Conservation (phyloP, 805 yeast species). For the Candida orba region DNA sequence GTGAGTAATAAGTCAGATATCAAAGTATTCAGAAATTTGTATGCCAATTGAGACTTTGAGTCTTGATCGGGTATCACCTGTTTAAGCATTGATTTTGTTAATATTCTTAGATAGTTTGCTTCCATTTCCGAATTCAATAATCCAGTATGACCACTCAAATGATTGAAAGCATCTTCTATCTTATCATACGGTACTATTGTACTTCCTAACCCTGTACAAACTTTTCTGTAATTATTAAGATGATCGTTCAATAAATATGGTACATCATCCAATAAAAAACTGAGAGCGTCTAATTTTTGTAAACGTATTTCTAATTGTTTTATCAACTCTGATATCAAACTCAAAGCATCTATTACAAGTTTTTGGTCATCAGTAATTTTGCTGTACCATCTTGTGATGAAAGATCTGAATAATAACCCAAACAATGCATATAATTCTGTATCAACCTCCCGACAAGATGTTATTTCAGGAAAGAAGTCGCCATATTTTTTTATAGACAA, state of each 20-base stretch:
- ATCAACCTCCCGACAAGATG: slow-evolving; percentile 34
- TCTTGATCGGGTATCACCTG: slow-evolving; percentile 35
- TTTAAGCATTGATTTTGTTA: slow-evolving; percentile 30
- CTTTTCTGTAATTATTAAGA: slow-evolving; percentile 25
- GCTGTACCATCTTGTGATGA: slow-evolving; percentile 41
- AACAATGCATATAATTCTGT: slow-evolving; percentile 38
- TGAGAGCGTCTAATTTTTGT: slow-evolving; percentile 26
- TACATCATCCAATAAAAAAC: slow-evolving; percentile 36
- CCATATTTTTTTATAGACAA: slow-evolving; percentile 2
- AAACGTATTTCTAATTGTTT: slow-evolving; percentile 31
- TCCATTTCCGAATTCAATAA: slow-evolving; percentile 22
- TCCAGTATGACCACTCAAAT: slow-evolving; percentile 29
- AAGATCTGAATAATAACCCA: slow-evolving; percentile 39
- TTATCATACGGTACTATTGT: slow-evolving; percentile 26
- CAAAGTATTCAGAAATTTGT: slow-evolving; percentile 32
- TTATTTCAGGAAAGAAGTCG: slow-evolving; percentile 31
- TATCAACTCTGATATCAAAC: slow-evolving; percentile 32
- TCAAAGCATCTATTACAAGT: slow-evolving; percentile 34
- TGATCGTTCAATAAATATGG: slow-evolving; percentile 35
- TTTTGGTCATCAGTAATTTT: slow-evolving; percentile 34
- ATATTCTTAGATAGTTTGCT: slow-evolving; percentile 26
- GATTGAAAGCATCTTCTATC: slow-evolving; percentile 29
- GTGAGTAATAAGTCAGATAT: slow-evolving; percentile 36
- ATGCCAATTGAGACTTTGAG: slow-evolving; percentile 31
- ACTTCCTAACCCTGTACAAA: slow-evolving; percentile 23